These are phyloP conservation scores for Malbranchea zuffiana DNA, from an alignment of 2,329 filamentous ascomycete species.

Conservation along the genomic window DNA sequence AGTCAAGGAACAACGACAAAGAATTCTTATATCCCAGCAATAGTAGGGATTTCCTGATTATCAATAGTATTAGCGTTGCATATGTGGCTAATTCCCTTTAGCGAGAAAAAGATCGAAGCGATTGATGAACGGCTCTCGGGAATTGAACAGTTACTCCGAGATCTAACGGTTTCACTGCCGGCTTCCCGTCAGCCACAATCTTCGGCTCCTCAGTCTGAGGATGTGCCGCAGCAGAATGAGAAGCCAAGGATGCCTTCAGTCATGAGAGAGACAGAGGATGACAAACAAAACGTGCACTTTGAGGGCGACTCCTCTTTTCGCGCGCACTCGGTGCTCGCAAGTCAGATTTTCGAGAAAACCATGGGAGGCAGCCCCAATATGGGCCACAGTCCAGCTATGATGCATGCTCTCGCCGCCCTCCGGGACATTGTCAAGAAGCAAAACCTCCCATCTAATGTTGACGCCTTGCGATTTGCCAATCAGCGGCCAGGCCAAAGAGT, in stretches of 20 bases:
- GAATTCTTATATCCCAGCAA: conserved; percentile 16
- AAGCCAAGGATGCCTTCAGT: conserved; percentile 13
- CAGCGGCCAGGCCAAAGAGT: conserved; percentile 19
- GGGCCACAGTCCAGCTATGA: conserved; percentile 30
- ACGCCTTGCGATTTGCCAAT: conserved; percentile 22
- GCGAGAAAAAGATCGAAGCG: conserved; percentile 44
- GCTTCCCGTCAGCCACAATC: conserved; percentile 14
- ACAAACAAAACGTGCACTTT: conserved; percentile 24
- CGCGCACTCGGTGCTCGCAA: conserved; percentile 40
- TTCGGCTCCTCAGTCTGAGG: conserved; percentile 20
- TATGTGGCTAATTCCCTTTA: conserved; percentile 17
- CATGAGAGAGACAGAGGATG: conserved; percentile 13
- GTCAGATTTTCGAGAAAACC: conserved; percentile 32
- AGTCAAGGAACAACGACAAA: conserved; percentile 15
- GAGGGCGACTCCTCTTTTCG: conserved; percentile 42
- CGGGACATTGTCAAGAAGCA: conserved; percentile 32
- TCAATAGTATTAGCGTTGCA: not conserved
- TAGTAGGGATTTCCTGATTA: conserved; percentile 12
- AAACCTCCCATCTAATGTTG: conserved; percentile 19
- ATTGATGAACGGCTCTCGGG: conserved; percentile 41
- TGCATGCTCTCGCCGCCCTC: conserved; percentile 28
- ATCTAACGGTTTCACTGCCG: conserved; percentile 17
- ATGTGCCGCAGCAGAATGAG: conserved; percentile 18
- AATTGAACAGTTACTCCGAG: conserved; percentile 37
- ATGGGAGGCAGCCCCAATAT: conserved; percentile 28